Evolutionary conservation across 208 protist genomes (phyloP).

Genomic region (Tetramitus jugosus): DNA sequence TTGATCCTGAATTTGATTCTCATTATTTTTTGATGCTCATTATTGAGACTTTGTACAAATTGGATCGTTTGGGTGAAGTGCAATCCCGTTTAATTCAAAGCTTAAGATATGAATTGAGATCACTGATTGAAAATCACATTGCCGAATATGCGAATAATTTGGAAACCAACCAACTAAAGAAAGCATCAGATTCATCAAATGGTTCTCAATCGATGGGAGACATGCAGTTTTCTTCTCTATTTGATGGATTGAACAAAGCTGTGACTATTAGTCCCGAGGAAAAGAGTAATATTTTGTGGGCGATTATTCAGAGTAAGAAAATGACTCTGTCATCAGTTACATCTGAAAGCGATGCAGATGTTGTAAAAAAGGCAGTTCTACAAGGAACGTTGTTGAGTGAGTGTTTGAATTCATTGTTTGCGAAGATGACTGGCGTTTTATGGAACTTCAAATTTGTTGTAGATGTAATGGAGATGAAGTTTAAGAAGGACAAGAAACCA

Average conservation of each 20-base stretch:
- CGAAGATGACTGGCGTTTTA: neutral
- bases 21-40: neutral
- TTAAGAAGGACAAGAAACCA: neutral
- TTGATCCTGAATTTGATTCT: conserved; percentile 8
- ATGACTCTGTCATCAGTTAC: neutral
- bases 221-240: neutral
- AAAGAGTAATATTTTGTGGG: neutral
- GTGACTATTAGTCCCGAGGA: no score
- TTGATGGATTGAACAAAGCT: no score
- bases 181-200: no score
- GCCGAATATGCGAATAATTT: neutral
- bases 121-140: neutral
- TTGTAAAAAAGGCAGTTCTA: neutral
- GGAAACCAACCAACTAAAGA: neutral
- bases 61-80: neutral
- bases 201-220: no score
- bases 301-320: neutral
- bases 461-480: neutral
- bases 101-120: neutral
- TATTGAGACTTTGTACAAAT: neutral
- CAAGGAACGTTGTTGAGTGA: neutral
- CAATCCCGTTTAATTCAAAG: conserved; percentile 12
- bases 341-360: neutral
- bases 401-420: neutral
- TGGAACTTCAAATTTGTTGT: neutral